Base-by-base conservation (phyloP, 2,329 filamentous ascomycete genomes). In the Sordariomycetes sp. region DNA sequence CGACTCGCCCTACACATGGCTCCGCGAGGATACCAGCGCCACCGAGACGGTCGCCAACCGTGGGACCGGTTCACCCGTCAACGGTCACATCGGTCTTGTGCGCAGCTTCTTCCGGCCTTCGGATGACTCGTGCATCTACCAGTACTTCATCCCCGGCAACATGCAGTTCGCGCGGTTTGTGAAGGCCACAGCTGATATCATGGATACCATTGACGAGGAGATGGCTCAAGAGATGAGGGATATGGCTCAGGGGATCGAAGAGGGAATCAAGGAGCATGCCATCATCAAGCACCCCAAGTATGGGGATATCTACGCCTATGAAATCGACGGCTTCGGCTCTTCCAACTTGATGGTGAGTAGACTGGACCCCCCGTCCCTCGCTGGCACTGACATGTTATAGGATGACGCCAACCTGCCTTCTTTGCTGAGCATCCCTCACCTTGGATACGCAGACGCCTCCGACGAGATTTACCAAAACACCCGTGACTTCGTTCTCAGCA, bases 81-180 rank as follows among this genome's bases (percentile, higher is more conserved):
- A 77, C 35, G 75, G 75, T 20, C 57, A 85, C 71, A 92, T 86
- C 2, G 86, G 86, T 0, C 71, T 95, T 33, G 73, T 95, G 27
- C 75, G 90, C 35, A 88, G 83, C 44, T 86, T 87, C 20, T 95
- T 95, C 64, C 74, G 90, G 2, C 90, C 88, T 0, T 90, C 83
- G 38, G 90, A 96, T 54, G 90, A 95, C 54, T 77, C 86, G 11
- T 86, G 83, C 1, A 82, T 85, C 25, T 79, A 86, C 40, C 86
- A 90, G 51, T 90, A 87, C 55, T 79, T 93, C 47, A 84, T 95
- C 46, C 90, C 90, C 0, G 79, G 83, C 21, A 96, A 95, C 54
- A 86, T 86, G 80, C 84, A 86, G 80, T 79, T 86, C 43, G 67
- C 78, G 21, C 61, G 70, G 16, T 82, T 77, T 45, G 66, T 87